These are phyloP conservation scores for Solanum verrucosum DNA, from an alignment of 257 asterid species.

Conservation along the genomic window DNA sequence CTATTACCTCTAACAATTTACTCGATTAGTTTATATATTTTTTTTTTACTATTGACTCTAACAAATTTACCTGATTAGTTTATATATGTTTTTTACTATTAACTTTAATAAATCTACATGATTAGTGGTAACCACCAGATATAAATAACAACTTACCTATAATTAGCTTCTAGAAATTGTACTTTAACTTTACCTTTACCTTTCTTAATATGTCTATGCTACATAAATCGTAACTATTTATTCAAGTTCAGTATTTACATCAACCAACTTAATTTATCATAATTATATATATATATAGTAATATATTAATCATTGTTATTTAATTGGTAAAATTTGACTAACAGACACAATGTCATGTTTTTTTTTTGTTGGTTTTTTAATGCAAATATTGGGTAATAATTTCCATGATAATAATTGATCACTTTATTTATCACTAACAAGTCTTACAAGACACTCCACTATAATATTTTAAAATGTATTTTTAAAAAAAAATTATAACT, in stretches of 20 bases:
- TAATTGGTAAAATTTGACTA: background rate
- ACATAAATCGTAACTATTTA: background rate
- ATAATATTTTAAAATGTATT: background rate
- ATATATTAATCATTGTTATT: background rate
- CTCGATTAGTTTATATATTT: accelerated
- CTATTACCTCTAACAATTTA: too few relatives aligned
- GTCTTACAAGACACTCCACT: background rate
- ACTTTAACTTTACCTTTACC: background rate
- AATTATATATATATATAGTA: background rate
- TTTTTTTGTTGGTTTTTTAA: background rate
- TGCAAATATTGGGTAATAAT: background rate
- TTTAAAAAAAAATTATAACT: background rate
- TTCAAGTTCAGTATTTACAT: background rate
- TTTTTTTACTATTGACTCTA: background rate
- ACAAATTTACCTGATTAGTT: background rate
- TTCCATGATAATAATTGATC: background rate
- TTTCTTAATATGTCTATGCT: background rate
- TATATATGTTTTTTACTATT: background rate
- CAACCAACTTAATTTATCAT: background rate
- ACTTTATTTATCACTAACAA: background rate
- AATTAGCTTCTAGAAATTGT: background rate
- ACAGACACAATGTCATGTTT: background rate
- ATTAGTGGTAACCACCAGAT: background rate
- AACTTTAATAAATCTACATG: background rate
- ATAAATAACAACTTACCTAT: background rate